Base-by-base conservation (phyloP, 2,329 filamentous ascomycete species). In the Phoma sp. region DNA sequence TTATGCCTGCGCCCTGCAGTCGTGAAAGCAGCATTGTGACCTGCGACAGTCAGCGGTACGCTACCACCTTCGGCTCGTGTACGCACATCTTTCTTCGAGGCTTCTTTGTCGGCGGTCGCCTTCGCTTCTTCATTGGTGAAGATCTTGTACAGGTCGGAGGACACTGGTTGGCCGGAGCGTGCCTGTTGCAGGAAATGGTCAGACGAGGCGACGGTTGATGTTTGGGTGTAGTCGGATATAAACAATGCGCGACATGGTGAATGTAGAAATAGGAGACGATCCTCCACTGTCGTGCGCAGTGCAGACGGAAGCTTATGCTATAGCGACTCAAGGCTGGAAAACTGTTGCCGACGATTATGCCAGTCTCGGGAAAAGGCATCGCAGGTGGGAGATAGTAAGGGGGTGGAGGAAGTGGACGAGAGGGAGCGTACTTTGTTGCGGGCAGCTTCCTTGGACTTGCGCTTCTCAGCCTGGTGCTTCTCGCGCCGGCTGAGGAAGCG, bases 401-500 rank as follows among this genome's bases (percentile, higher is more conserved):
- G 55, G 23, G 26, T 38, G 26, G 53, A 59, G 54, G 63, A 57
- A 57, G 32, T 32, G 33, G 59, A 52, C 38, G 68, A 62, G 36
- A 51, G 23, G 47, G 60, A 56, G 59, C 63, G 56, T 74, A 74
- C 72, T 69, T 73, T 74, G 56, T 55, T 67, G 57, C 57, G 61
- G 38, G 61, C 52, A 33, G 51, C 51, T 51, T 68, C 56, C 56
- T 73, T 76, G 43, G 67, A 66, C 32, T 57, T 51, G 62, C 69
- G 74, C 61, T 76, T 75, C 58, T 75, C 74, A 18, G 51, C 39
- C 43, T 65, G 65, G 54, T 73, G 63, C 73, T 79, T 91, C 67
- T 91, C 89, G 62, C 88, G 84, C 63, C 88, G 81, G 74, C 85
- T 90, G 56, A 90, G 84, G 72, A 92, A 87, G 66, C 88, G 86